Base-by-base conservation (phyloP, 345 rosid species). In the Camelina laxa region DNA sequence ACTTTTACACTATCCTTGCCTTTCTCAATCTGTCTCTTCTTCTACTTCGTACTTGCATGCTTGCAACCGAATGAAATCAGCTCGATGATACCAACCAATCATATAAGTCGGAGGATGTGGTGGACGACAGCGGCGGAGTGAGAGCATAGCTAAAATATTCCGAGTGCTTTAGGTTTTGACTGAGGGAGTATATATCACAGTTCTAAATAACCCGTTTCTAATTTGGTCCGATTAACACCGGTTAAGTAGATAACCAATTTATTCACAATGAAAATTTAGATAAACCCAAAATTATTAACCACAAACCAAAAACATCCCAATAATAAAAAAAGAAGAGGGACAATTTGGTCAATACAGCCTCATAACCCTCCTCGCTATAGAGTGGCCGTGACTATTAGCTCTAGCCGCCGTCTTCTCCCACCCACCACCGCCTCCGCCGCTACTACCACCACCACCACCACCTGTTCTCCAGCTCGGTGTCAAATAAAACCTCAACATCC, bases 321-420 rank as follows among this genome's bases (percentile, higher is more conserved):
- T 14, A 39, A 36, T 27, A 14, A 54, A 53, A 63, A 41, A 48
- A 3, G 13, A 75, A 60, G 69, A 75, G 49, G 69, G 75, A 42
- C 41, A 70, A 38, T 56, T 15, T 70, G 61, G 75, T 91, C 86
- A 94, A 87, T 89, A 91, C 87, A 94, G 72, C 78, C 97, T 83
- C 82, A 90, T 85, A 14, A 90, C 86, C 69, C 89, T 90, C 82
- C 94, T 88, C 4, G 98, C 97, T 36, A 92, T 87, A 22, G 99
- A 90, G 69, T 91, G 98, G 61, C 96, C 97, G 47, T 87, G 92
- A 78, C 78, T 85, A 76, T 80, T 85, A 7, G 94, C 75, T 78
- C 74, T 88, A 16, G 93, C 77, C 81, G 85, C 89, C 69, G 84
- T 84, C 84, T 85, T 90, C 67, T 74, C 75, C 82, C 82, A 79